phyloP scores from a whole-genome alignment of 352 stramenopile species.

The Pythium sukuiense region DNA sequence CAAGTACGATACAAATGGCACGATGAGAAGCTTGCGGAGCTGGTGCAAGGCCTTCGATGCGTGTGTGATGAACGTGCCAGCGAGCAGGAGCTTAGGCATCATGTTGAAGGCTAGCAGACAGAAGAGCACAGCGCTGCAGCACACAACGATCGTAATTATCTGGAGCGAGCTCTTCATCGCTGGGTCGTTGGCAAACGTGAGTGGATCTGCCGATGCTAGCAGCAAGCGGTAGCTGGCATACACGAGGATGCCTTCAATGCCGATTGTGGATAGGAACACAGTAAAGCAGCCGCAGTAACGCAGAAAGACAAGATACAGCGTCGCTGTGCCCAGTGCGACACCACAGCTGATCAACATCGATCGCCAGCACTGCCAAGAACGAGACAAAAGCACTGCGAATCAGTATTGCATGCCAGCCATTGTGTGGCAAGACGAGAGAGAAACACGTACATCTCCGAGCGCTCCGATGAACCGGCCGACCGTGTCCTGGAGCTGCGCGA shows the following conservation, averaged over 20 bases:
- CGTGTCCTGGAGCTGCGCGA: conserved; percentile 71
- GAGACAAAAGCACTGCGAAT: conserved; percentile 6
- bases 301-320: conserved; percentile 67
- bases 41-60: conserved; percentile 64
- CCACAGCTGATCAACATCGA: conserved; percentile 60
- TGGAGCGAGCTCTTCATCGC: conserved; percentile 71
- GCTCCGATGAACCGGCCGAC: conserved; percentile 78
- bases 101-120: conserved; percentile 62
- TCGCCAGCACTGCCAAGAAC: conserved; percentile 52
- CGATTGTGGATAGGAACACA: conserved; percentile 61
- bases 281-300: conserved; percentile 75
- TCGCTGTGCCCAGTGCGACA: conserved; percentile 54
- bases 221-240: conserved; percentile 68
- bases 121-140: conserved; percentile 64
- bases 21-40: conserved; percentile 60
- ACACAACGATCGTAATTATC: conserved; percentile 54
- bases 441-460: conserved; percentile 50
- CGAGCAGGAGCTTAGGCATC: conserved; percentile 63
- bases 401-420: not conserved
- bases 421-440: not conserved
- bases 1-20: conserved; percentile 69
- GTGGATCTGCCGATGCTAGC: conserved; percentile 43
- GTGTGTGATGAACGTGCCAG: conserved; percentile 77
- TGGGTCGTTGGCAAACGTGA: conserved; percentile 57
- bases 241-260: conserved; percentile 59